Conservation (phyloP, 441 rosid species). For the Biscutella auriculata region DNA sequence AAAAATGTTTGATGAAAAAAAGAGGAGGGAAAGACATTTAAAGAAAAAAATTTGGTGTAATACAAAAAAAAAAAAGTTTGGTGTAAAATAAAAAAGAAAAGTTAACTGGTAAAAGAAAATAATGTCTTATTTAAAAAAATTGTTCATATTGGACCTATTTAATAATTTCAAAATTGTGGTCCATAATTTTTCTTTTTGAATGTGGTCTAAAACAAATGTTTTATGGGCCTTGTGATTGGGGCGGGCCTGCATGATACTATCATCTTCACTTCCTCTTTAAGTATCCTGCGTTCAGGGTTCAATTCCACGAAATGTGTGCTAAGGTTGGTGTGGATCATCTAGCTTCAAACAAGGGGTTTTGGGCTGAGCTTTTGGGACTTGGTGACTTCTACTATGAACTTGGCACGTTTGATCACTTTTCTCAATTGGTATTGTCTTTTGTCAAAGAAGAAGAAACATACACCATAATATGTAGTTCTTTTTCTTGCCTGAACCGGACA, state of each 20-base stretch:
- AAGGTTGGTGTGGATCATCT: slow-evolving; percentile 91
- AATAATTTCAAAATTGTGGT: no score
- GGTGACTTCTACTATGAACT: slow-evolving; percentile 94
- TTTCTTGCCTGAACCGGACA: neutral
- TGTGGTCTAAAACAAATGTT: no score
- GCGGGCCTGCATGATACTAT: slow-evolving; percentile 87
- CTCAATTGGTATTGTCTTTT: neutral
- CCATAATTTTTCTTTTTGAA: no score
- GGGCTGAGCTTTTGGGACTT: slow-evolving; percentile 87
- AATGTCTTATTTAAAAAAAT: no score
- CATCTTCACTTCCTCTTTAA: no score
- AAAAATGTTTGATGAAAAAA: no score
- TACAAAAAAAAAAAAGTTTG: no score
- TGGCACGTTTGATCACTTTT: slow-evolving; percentile 25
- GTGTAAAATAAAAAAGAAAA: no score
- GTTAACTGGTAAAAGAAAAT: no score
- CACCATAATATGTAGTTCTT: neutral
- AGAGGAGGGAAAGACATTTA: no score
- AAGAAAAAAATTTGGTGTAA: no score
- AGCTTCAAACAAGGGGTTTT: slow-evolving; percentile 84
- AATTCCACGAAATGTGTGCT: slow-evolving; percentile 93
- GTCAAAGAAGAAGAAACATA: neutral
- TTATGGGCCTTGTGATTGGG: slow-evolving; percentile 21
- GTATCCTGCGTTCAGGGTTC: slow-evolving; percentile 78
- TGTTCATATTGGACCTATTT: no score